phyloP scores from a whole-genome alignment of 192 early-diverging fungal genomes.

The Coemansia sp. region DNA sequence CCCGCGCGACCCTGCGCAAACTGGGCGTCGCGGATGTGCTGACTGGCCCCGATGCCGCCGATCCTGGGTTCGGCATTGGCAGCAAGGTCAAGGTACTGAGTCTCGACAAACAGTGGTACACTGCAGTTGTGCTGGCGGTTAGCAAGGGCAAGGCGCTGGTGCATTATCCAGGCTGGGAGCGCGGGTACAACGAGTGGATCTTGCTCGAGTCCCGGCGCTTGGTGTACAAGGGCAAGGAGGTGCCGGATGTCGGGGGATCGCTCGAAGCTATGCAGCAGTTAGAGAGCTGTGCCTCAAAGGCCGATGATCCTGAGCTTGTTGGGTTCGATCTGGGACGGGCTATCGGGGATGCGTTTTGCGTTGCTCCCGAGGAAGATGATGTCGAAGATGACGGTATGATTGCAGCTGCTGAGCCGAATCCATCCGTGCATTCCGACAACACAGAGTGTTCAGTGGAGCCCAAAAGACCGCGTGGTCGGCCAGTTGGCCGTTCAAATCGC shows the following conservation, averaged over 20 bases:
- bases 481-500: slow-evolving; percentile 29
- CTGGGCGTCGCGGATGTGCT: slow-evolving; percentile 19
- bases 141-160: slow-evolving; percentile 28
- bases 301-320: slow-evolving; percentile 2
- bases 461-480: slow-evolving; percentile 16
- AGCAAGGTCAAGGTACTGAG: slow-evolving; percentile 22
- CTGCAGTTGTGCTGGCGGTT: slow-evolving; percentile 20
- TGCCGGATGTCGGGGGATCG: slow-evolving; percentile 2
- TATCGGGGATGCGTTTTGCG: slow-evolving; percentile 2
- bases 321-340: slow-evolving; percentile 17
- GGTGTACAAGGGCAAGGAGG: slow-evolving; percentile 13
- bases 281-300: background rate
- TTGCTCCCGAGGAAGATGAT: background rate
- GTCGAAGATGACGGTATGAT: background rate
- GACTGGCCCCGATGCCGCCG: slow-evolving; percentile 7
- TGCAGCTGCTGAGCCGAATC: background rate
- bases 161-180: slow-evolving; percentile 44
- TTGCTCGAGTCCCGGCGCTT: slow-evolving; percentile 32
- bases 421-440: background rate
- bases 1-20: slow-evolving; percentile 47
- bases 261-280: slow-evolving; percentile 11
- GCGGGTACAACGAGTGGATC: slow-evolving; percentile 50
- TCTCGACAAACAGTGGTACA: slow-evolving; percentile 45
- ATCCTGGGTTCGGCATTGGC: slow-evolving; percentile 20
- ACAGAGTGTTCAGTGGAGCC: background rate